Evolutionary conservation across 2,329 filamentous ascomycete genomes (phyloP), one percentile per base, ranked within the genome.

Genomic region (Ceratocystis albifundus): DNA sequence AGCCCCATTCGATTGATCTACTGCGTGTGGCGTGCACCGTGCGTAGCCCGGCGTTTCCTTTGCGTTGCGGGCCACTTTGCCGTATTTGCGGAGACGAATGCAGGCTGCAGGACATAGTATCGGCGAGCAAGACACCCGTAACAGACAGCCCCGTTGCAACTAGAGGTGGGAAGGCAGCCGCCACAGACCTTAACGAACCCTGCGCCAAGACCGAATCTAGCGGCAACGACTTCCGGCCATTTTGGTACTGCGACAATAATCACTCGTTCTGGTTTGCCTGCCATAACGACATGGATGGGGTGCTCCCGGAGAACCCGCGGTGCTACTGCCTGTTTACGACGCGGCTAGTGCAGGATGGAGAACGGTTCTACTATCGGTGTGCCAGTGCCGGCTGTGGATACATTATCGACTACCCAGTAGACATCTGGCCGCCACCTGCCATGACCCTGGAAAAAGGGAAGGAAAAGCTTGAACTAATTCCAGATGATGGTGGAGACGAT

Each of bases 241-340:
- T 57, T 5, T 67, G 62, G 66, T 50, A 61, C 28, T 67, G 66
- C 32, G 44, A 59, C 25, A 53, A 65, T 3, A 50, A 46, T 28
- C 66, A 67, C 48, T 32, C 61, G 7, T 44, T 61, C 3, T 50
- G 66, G 17, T 50, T 68, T 7, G 64, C 61, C 7, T 64, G 63
- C 2, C 65, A 57, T 30, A 63, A 68, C 20, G 66, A 68, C 45
- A 63, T 65, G 57, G n/a, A 63, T 32, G 64, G 66, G 28, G 53
- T 68, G 44, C 44, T 68, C n/a, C 61, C 66, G 20, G 66, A 68
- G 50, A 68, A 68, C 55, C 66, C 66, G n/a, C 46, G 66, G 8
- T 68, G 63, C 32, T 68, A 65, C 45, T 68, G 66, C 44, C 46
- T 64, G 1, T 68, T 68, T 30, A 68, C 66, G 20, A 48, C 66